These are phyloP conservation scores for Staphylotrichum longicolle DNA, from an alignment of 495 filamentous ascomycete genomes.

Conservation along the genomic window DNA sequence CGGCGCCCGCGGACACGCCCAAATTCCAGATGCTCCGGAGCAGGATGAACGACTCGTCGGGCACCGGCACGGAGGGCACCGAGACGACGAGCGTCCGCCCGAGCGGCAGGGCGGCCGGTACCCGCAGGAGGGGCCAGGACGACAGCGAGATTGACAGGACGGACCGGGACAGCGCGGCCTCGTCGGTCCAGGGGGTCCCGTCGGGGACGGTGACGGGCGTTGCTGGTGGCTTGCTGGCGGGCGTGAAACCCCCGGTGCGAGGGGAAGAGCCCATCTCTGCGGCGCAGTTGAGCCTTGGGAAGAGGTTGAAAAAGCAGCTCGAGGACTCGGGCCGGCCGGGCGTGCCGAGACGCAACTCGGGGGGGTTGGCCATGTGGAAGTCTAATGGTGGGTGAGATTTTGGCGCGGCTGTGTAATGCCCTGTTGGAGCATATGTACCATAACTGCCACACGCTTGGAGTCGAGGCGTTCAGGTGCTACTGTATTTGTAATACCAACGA, in stretches of 20 bases:
- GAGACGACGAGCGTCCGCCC: not conserved
- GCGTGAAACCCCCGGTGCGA: constrained; percentile 21
- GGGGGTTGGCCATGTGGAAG: constrained; percentile 29
- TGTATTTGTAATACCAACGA: no score
- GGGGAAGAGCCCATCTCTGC: constrained; percentile 42
- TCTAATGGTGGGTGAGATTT: not conserved
- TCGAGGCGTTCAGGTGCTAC: no score
- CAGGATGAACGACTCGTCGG: constrained; percentile 18
- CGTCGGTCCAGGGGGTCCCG: constrained; percentile 14
- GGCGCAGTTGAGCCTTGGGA: constrained; percentile 46
- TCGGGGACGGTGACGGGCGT: constrained; percentile 11
- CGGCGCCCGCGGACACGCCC: constrained; percentile 28
- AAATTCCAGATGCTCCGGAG: constrained; percentile 17
- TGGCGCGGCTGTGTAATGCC: not conserved
- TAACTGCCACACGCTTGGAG: no score
- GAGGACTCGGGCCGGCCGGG: constrained; percentile 30
- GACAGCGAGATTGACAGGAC: constrained; percentile 32
- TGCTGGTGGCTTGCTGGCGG: constrained; percentile 9
- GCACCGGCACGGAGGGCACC: constrained; percentile 7
- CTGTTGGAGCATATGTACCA: not conserved
- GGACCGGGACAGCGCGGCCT: constrained; percentile 38
- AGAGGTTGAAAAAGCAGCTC: constrained; percentile 44
- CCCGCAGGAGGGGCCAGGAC: not conserved
- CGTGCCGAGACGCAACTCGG: constrained; percentile 29
- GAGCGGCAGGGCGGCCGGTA: not conserved